Evolutionary conservation across 495 filamentous ascomycete genomes (phyloP).

Genomic region (Hypoxylon subgilvum): DNA sequence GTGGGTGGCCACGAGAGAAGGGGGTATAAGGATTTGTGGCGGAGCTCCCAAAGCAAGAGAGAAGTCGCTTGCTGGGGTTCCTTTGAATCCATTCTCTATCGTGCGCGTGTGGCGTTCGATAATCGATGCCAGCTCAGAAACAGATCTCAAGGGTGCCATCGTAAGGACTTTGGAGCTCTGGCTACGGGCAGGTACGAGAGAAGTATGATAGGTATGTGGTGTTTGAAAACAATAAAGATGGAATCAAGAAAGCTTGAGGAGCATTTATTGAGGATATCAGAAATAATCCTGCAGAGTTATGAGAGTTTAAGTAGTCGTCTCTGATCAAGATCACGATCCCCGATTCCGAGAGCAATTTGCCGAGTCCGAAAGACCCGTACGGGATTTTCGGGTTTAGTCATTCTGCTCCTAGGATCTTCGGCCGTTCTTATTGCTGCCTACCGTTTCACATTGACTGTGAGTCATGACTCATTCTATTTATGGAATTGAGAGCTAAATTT

Average conservation of each 20-base stretch:
- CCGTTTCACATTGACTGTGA: conserved; percentile 1
- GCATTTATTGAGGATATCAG: too few relatives aligned
- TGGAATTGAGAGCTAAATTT: too few relatives aligned
- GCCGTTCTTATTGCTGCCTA: too few relatives aligned
- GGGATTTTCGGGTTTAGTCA: conserved; percentile 1
- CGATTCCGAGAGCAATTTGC: conserved; percentile 29
- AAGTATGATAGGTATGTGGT: background rate
- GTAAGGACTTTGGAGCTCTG: background rate
- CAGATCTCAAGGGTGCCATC: conserved; percentile 31
- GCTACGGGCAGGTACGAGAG: background rate
- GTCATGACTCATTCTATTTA: too few relatives aligned
- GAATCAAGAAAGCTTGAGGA: too few relatives aligned
- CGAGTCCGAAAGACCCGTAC: conserved; percentile 5
- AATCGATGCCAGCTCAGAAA: conserved; percentile 38
- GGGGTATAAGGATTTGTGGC: conserved; percentile 8
- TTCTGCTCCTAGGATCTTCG: too few relatives aligned
- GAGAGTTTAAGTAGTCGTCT: conserved; percentile 19
- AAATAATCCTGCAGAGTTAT: background rate
- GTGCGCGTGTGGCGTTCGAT: conserved; percentile 21
- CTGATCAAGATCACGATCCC: background rate
- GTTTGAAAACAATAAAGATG: background rate
- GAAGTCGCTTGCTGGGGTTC: conserved; percentile 24
- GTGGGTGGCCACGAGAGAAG: conserved; percentile 16
- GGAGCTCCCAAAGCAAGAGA: conserved; percentile 28
- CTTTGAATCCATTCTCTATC: conserved; percentile 26